A percentile compares a stretch with the other conserved stretches of the same genome.
Evolutionary conservation across 2,329 filamentous ascomycete species (phyloP).

Genomic region (Zymoseptoria pseudotritici): DNA sequence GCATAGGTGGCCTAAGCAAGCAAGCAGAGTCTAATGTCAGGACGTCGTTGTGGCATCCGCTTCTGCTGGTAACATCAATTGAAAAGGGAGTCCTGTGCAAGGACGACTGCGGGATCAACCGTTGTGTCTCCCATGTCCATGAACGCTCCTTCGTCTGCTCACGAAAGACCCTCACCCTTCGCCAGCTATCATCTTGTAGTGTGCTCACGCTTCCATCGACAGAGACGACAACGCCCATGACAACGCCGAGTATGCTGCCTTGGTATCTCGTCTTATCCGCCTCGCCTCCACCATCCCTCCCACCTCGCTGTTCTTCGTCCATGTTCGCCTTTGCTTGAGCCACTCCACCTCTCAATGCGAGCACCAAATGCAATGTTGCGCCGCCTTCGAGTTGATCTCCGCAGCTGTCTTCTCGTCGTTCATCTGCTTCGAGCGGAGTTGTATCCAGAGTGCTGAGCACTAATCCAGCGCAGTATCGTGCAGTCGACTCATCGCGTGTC

Average conservation of each 20-base stretch:
- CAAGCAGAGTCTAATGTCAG: no score
- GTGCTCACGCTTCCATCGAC: no score
- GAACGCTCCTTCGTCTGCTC: background rate
- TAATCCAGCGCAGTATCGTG: no score
- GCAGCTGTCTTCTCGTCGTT: slow-evolving; percentile 87
- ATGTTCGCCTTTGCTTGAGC: background rate
- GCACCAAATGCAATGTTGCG: slow-evolving; percentile 87
- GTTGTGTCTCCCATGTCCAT: no score
- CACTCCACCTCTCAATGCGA: slow-evolving; percentile 80
- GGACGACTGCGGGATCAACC: no score
- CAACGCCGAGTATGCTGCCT: background rate
- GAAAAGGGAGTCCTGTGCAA: background rate
- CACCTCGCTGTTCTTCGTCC: background rate
- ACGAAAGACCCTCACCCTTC: background rate
- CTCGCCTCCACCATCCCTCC: background rate
- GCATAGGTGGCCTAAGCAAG: no score
- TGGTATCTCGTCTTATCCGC: background rate
- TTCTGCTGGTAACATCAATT: no score
- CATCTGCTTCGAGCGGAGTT: no score
- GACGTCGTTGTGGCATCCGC: no score
- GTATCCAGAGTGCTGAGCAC: no score
- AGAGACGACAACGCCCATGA: background rate
- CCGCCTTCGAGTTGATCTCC: slow-evolving; percentile 84
- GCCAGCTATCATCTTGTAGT: background rate
- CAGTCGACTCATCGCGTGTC: no score